Evolutionary conservation across 1,284 basidiomycete species (phyloP), one percentile per base, ranked within the genome.

Genomic region (Singerocomus rubriflavus): DNA sequence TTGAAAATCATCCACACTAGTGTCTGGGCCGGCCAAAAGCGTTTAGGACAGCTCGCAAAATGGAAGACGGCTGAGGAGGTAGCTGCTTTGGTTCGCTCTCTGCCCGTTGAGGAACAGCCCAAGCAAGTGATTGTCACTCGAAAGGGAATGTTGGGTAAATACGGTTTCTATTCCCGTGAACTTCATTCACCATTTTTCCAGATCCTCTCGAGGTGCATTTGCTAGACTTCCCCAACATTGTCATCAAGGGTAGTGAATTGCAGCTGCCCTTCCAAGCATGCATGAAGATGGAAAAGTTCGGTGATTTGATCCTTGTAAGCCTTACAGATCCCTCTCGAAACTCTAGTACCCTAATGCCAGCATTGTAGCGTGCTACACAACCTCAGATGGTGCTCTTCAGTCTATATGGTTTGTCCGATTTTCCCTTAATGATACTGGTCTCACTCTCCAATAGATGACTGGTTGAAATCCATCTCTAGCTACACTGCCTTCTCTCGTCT

Each of bases 1-100:
- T n/a, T n/a, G n/a, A n/a, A n/a, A n/a, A n/a, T n/a, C n/a, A n/a
- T 99, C 61, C 97, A 99, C 72, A 99, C 96, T 0, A 98, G 94
- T 59, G 96, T 99, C 12, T 99, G 97, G 97, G 96, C 96, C 41
- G 96, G 97, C 65, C 97, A 99, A 72, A 99, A 99, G 73, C 97
- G 97, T 87, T 84, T 99, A 39, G 97, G 97, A 58, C 97, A 99
- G 72, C 81, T 99, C 51, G 97, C 97, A 41, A 99, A 99, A 74
- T 99, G 97, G 97, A 98, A 98, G 78, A 98, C 95, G 13, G 97
- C 97, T 13, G 97, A 99, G 84, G 97, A 99, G 85, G 97, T 98
- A 12, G 96, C 97, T 17, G 97, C 97, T 1, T 75, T 99, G 59
- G 91, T 99, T 58, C 92, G 96, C 55, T 98, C 96, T 38, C 74